Base-by-base conservation (phyloP, 208 protist species). In the Novymonas esmeraldas region DNA sequence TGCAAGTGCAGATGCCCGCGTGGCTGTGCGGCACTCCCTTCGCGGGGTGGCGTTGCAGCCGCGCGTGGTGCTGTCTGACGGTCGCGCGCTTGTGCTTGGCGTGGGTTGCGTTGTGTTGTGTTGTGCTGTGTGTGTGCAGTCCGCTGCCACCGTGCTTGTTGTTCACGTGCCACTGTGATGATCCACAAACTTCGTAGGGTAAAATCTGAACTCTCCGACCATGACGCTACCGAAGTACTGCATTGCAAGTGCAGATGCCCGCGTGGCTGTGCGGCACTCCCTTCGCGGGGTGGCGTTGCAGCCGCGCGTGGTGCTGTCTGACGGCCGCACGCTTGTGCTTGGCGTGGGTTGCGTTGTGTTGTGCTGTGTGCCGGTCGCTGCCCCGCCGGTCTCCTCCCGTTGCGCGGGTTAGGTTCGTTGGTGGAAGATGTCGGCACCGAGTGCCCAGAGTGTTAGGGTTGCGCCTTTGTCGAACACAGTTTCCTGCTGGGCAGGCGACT, bases 141-240 rank as follows among this genome's bases (percentile, higher is more conserved):
- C n/a, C n/a, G n/a, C n/a, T n/a, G n/a, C n/a, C n/a, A n/a, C n/a
- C n/a, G n/a, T n/a, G n/a, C n/a, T n/a, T n/a, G n/a, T n/a, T n/a
- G n/a, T n/a, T n/a, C n/a, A n/a, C n/a, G n/a, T n/a, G n/a, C n/a
- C n/a, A n/a, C n/a, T n/a, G n/a, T 46, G 42, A 63, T 55, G 39
- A 50, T 56, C n/a, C 45, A 51, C 29, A 46, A 65, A 77, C 68
- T 77, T 84, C 64, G 78, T 84, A 80, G 78, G 78, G 78, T 80
- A 84, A 84, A 84, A 84, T 80, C 78, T 80, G 78, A 80, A 42
- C 39, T 57, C 26, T 38, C 68, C 58, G 68, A 74, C 68, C 60
- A 13, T 65, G 60, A 74, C 68, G 68, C 33, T 66, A 74, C 52
- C 2, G 63, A 69, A 69, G 63, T 69, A 51, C 26, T 65, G 48